Evolutionary conservation across 2,329 filamentous ascomycete species (phyloP).

Genomic region (Juglanconis oblonga): DNA sequence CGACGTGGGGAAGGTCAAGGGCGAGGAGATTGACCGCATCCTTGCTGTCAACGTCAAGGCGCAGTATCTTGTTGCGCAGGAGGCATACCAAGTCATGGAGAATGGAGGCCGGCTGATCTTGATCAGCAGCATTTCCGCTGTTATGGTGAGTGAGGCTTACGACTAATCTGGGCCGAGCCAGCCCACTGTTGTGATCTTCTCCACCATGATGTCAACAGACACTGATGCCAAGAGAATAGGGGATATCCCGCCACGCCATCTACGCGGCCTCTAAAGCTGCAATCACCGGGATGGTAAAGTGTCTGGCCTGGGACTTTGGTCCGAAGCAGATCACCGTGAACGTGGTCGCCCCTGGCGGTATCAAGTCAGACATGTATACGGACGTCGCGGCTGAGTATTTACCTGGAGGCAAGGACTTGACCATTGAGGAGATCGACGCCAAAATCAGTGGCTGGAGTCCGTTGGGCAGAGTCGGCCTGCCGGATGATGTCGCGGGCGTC

Average conservation of each 20-base stretch:
- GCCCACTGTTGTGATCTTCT: neutral
- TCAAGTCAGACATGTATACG: slow-evolving; percentile 15
- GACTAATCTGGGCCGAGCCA: neutral
- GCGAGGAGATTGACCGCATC: slow-evolving; percentile 17
- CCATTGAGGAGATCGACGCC: slow-evolving; percentile 13
- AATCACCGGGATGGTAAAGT: slow-evolving; percentile 5
- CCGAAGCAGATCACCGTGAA: slow-evolving; percentile 23
- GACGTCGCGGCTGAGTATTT: slow-evolving; percentile 14
- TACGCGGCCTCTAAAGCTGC: slow-evolving; percentile 10
- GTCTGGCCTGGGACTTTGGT: slow-evolving; percentile 7
- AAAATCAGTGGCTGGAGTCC: slow-evolving; percentile 7
- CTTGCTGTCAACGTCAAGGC: slow-evolving; percentile 19
- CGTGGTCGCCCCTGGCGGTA: slow-evolving; percentile 20
- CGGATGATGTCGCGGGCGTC: slow-evolving; percentile 31
- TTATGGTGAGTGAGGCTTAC: slow-evolving; percentile 15
- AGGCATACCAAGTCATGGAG: slow-evolving; percentile 19
- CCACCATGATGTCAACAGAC: neutral
- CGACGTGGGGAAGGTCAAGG: slow-evolving; percentile 8
- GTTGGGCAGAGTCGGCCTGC: slow-evolving; percentile 7
- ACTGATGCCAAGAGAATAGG: neutral
- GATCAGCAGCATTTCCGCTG: slow-evolving; percentile 19
- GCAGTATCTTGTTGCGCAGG: slow-evolving; percentile 19
- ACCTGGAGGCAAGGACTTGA: slow-evolving; percentile 8
- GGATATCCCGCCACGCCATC: slow-evolving; percentile 3
- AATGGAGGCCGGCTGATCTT: slow-evolving; percentile 19